phyloP scores from a whole-genome alignment of 1,284 basidiomycete species.

The Trametes polyzona region DNA sequence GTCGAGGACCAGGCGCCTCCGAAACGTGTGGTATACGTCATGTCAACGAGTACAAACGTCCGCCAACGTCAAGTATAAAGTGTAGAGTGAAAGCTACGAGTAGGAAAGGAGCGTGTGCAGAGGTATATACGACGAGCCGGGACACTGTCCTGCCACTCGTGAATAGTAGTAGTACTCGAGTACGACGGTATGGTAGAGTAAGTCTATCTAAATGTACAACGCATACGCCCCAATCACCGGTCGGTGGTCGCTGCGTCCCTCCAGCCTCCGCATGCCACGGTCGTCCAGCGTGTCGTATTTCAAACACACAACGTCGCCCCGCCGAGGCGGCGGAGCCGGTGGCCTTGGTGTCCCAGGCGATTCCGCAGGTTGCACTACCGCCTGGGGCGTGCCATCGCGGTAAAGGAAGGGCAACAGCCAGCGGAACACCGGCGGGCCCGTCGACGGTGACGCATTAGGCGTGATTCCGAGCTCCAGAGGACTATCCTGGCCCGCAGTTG shows the following conservation, averaged over 20 bases:
- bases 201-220: constrained; percentile 53
- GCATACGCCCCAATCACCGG: constrained; percentile 79
- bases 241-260: constrained; percentile 79
- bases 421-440: constrained; percentile 40
- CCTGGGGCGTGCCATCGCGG: constrained; percentile 28
- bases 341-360: constrained; percentile 33
- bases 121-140: constrained; percentile 8
- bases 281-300: constrained; percentile 78
- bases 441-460: constrained; percentile 37
- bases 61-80: too few species aligned
- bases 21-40: too few species aligned
- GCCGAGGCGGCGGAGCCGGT: constrained; percentile 38
- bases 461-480: constrained; percentile 2
- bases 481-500: not conserved
- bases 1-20: too few species aligned
- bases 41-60: constrained; percentile 8
- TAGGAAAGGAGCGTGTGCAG: not conserved
- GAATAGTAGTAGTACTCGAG: not conserved
- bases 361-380: constrained; percentile 17
- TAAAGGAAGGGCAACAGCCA: constrained; percentile 63
- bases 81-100: not conserved
- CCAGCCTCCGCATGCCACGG: constrained; percentile 70
- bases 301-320: constrained; percentile 71
- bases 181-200: too few species aligned
- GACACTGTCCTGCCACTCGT: not conserved